A percentile compares a stretch with the other conserved stretches of the same genome.
phyloP scores from a whole-genome alignment of 2,329 filamentous ascomycete species.

The Penicillium sp. region DNA sequence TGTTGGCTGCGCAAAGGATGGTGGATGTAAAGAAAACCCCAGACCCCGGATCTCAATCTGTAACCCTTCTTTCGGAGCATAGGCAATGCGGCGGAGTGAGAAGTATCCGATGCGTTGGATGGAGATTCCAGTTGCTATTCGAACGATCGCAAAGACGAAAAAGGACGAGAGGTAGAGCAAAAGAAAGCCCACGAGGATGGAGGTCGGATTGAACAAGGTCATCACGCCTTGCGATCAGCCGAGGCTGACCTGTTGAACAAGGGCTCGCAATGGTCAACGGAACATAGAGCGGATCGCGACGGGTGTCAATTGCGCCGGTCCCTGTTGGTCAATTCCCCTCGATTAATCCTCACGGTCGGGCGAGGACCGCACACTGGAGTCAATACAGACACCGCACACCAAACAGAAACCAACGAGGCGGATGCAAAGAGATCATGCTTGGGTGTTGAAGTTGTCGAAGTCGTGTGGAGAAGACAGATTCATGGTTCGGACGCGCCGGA shows the following conservation, averaged over 20 bases:
- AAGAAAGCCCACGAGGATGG: constrained; percentile 77
- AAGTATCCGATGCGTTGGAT: constrained; percentile 93
- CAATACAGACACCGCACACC: constrained; percentile 9
- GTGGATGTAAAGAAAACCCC: constrained; percentile 80
- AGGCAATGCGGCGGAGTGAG: constrained; percentile 83
- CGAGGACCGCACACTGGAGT: background rate
- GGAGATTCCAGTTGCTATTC: constrained; percentile 87
- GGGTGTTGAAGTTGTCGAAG: constrained; percentile 8
- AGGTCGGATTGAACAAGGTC: constrained; percentile 59
- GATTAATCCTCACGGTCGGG: constrained; percentile 2
- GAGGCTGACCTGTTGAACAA: constrained; percentile 26
- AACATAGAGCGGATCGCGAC: constrained; percentile 15
- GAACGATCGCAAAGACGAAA: constrained; percentile 84
- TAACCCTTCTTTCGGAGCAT: constrained; percentile 80
- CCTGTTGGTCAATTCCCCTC: constrained; percentile 3
- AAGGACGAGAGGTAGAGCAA: constrained; percentile 88
- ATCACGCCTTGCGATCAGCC: constrained; percentile 38
- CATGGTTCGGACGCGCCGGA: constrained; percentile 23
- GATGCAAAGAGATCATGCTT: constrained; percentile 11
- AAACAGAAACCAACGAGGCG: constrained; percentile 1
- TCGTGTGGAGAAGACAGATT: constrained; percentile 20
- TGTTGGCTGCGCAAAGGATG: constrained; percentile 93
- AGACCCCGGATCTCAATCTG: constrained; percentile 84
- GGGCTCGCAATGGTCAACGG: constrained; percentile 13
- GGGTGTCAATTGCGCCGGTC: constrained; percentile 6